Evolutionary conservation across 805 yeast genomes (phyloP).

Genomic region (Candida patagonica): DNA sequence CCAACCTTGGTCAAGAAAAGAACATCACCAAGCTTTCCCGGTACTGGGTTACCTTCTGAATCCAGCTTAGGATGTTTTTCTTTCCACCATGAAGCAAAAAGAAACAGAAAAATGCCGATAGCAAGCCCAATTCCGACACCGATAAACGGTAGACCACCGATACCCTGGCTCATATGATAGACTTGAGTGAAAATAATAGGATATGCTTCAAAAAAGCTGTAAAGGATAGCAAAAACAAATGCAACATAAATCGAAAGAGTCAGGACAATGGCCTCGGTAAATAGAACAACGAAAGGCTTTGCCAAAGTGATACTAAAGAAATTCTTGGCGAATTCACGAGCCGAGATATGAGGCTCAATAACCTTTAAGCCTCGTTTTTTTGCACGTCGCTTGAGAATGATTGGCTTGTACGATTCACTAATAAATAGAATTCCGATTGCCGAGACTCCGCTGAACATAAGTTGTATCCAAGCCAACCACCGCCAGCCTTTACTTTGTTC

Average conservation of each 20-base stretch:
- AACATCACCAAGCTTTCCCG: slow-evolving; percentile 46
- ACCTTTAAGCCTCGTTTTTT: slow-evolving; percentile 1
- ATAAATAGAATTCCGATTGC: neutral
- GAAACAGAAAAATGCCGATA: slow-evolving; percentile 27
- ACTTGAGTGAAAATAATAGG: neutral
- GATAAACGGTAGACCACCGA: slow-evolving; percentile 27
- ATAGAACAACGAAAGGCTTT: neutral
- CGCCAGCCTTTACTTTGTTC: slow-evolving; percentile 54
- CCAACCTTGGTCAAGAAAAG: slow-evolving; percentile 33
- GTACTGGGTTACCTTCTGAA: neutral
- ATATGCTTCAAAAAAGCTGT: slow-evolving; percentile 3
- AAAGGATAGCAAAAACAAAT: slow-evolving; percentile 3
- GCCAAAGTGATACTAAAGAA: neutral
- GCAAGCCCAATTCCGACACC: slow-evolving; percentile 27
- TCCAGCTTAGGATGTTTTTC: neutral
- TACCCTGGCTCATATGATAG: slow-evolving; percentile 1
- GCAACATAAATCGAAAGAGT: slow-evolving; percentile 1
- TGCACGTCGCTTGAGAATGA: slow-evolving; percentile 2
- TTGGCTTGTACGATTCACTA: slow-evolving; percentile 1
- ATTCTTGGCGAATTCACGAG: neutral
- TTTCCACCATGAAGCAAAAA: slow-evolving; percentile 6
- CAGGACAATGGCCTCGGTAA: slow-evolving; percentile 1
- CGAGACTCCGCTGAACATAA: slow-evolving; percentile 3
- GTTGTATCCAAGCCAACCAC: slow-evolving; percentile 25
- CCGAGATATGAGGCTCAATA: neutral